Evolutionary conservation across 768 basidiomycete species (phyloP).

Genomic region (Lyophyllum shimeji): DNA sequence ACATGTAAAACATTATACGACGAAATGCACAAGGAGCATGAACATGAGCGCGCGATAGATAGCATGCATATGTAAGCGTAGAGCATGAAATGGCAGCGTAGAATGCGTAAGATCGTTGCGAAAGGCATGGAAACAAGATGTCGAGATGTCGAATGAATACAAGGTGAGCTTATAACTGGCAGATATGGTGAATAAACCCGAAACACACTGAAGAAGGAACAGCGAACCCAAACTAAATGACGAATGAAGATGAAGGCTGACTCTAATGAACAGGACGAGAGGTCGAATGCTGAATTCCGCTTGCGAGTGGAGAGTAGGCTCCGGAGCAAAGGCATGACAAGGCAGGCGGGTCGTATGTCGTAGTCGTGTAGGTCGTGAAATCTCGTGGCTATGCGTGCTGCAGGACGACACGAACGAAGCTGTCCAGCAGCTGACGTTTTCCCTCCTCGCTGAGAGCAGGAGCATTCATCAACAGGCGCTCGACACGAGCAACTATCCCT

Average conservation of each 20-base stretch:
- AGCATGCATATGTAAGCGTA: conserved; percentile 11
- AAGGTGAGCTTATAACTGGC: conserved; percentile 10
- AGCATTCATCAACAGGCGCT: conserved; percentile 54
- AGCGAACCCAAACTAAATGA: conserved; percentile 2
- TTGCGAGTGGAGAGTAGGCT: not conserved
- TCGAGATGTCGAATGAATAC: conserved; percentile 7
- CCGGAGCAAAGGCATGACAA: not conserved
- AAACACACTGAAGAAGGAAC: not conserved
- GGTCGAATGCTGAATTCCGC: not conserved
- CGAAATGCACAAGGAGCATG: conserved; percentile 1
- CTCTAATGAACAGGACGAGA: not conserved
- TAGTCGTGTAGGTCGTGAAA: not conserved
- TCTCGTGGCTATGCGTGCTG: conserved; percentile 36
- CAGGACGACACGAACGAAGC: conserved; percentile 60
- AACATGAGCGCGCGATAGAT: conserved; percentile 10
- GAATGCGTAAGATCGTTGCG: not conserved
- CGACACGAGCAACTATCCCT: conserved; percentile 67
- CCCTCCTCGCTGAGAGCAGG: conserved; percentile 44
- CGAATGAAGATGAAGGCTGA: not conserved
- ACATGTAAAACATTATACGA: conserved; percentile 18
- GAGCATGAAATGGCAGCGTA: not conserved
- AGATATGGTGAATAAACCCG: conserved; percentile 5
- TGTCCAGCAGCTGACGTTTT: conserved; percentile 55
- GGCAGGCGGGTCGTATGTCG: not conserved
- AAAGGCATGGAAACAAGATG: conserved; percentile 1